Conservation (phyloP, 176 grass and related monocot species). For the Coix lacrymajobi region DNA sequence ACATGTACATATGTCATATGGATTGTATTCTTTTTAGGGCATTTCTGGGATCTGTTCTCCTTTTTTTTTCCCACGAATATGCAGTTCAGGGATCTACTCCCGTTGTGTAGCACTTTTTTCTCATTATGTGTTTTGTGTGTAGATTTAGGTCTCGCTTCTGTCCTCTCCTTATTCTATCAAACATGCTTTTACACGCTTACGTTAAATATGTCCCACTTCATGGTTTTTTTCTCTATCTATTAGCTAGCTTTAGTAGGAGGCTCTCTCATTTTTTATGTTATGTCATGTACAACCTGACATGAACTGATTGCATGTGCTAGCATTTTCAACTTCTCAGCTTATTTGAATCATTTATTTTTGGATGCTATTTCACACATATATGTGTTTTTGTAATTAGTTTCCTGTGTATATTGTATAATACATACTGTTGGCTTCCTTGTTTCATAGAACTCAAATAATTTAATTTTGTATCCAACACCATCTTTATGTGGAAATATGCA, state of each 20-base stretch:
- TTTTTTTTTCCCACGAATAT: background rate
- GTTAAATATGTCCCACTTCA: background rate
- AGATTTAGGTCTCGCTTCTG: background rate
- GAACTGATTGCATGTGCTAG: background rate
- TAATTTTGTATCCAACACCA: background rate
- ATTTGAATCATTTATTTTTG: conserved; percentile 2
- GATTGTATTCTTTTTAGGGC: conserved; percentile 10
- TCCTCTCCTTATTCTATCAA: background rate
- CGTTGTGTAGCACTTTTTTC: background rate
- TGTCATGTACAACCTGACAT: background rate
- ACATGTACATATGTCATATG: conserved; percentile 1
- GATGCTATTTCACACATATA: background rate
- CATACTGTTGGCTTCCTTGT: conserved; percentile 1
- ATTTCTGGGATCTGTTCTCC: background rate
- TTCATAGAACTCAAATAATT: background rate
- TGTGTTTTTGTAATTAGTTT: conserved; percentile 1
- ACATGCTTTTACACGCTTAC: background rate
- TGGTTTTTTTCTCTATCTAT: background rate
- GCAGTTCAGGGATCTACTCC: background rate
- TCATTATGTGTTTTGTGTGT: background rate
- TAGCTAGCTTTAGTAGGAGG: conserved; percentile 5
- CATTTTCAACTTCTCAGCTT: background rate
- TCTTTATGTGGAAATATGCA: conserved; percentile 20
- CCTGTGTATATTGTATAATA: background rate
- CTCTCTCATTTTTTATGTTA: background rate